phyloP scores from a whole-genome alignment of 2,329 filamentous ascomycete species.

The Diaporthe humulicola region DNA sequence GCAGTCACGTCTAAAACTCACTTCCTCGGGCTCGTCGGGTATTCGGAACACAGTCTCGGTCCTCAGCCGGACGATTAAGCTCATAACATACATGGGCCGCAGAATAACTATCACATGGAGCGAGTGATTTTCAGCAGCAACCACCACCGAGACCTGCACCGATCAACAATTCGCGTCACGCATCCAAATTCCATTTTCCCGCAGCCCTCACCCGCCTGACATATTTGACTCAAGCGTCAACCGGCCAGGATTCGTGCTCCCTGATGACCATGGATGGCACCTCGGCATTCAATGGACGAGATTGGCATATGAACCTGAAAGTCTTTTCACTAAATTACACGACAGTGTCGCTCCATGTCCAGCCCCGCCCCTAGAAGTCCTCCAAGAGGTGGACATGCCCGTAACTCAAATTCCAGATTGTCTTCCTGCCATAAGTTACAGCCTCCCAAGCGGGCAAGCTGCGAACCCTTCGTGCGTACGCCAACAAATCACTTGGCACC shows the following conservation, averaged over 20 bases:
- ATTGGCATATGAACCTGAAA: background rate
- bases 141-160: background rate
- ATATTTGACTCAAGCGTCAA: background rate
- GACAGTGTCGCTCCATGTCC: background rate
- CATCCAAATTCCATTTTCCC: background rate
- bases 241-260: background rate
- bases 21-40: slow-evolving; percentile 17
- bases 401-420: slow-evolving; percentile 32
- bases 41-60: slow-evolving; percentile 1
- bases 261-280: background rate
- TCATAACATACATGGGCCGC: background rate
- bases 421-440: slow-evolving; percentile 40
- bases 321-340: background rate
- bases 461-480: slow-evolving; percentile 29
- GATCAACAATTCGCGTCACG: background rate
- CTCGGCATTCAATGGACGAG: background rate
- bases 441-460: slow-evolving; percentile 33
- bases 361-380: slow-evolving; percentile 6
- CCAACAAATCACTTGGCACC: slow-evolving; percentile 37
- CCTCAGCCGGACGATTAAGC: background rate
- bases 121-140: background rate
- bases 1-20: background rate
- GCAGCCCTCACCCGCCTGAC: background rate
- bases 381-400: slow-evolving; percentile 13
- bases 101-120: background rate